Evolutionary conservation across 2,329 filamentous ascomycete species (phyloP), one percentile per base, ranked within the genome.

Genomic region (Claviceps purpurea): DNA sequence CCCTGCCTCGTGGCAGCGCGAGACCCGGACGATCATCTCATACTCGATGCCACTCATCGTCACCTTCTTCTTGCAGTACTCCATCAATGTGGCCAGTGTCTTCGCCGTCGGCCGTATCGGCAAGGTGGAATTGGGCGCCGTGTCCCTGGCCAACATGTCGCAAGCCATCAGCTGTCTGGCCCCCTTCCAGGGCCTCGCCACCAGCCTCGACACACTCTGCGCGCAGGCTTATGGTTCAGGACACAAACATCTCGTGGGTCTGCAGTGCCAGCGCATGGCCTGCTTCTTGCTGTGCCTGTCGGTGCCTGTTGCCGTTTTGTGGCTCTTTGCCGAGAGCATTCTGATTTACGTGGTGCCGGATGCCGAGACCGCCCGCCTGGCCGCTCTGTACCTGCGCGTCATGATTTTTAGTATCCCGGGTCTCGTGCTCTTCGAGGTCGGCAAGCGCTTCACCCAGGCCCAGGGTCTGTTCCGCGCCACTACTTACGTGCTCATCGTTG

Each of bases 211-310:
- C 68, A 97, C 91, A 0, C 80, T 97, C 2, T 96, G 91, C 65
- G 81, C 91, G 0, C 91, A 97, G 67, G 91, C 93, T 0, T 97
- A 94, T 64, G 91, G 93, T 2, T 94, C 87, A 0, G 91, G 91
- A 0, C 86, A 85, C 64, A 94, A 86, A 64, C 86, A 90, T 59
- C 78, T 97, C 5, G 91, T 97, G 11, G 87, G 87, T 1, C 66
- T 93, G 51, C 87, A 93, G 61, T 76, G 88, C 56, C 86, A 93
- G 68, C 77, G 87, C 52, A 91, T 91, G 87, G 73, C 87, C 1
- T 85, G 75, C 62, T 90, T 93, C 62, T 75, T 93, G 2, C 83
- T 85, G 72, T 65, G 75, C 2, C 76, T 89, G 57, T 85, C 81
- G 1, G 73, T 89, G 18, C 87, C 87, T 1, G 86, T 93, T 58